Conservation (phyloP, 345 rosid species). For the Pistacia vera region DNA sequence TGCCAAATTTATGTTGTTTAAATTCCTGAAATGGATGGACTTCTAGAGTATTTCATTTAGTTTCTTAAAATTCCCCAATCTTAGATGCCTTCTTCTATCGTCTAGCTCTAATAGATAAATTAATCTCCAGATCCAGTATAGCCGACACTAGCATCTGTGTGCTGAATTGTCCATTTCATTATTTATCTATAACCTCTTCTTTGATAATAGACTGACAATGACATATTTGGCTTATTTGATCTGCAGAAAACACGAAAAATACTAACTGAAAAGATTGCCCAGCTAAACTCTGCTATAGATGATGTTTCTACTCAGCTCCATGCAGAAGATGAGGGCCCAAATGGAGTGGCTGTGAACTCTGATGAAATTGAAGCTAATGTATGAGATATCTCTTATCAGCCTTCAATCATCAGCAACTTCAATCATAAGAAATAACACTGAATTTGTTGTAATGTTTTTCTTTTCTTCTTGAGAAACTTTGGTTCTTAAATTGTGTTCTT, state of each 20-base stretch:
- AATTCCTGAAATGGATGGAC: conserved; percentile 1
- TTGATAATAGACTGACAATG: neutral
- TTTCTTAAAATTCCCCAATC: neutral
- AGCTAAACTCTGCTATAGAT: conserved; percentile 85
- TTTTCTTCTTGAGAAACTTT: neutral
- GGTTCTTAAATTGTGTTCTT: conserved; percentile 1
- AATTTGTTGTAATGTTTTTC: conserved; percentile 17
- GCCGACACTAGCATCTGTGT: neutral
- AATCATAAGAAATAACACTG: conserved; percentile 27
- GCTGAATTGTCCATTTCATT: neutral
- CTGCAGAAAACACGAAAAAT: conserved; percentile 79
- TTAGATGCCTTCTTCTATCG: neutral
- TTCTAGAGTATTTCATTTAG: neutral
- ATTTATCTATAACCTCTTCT: neutral
- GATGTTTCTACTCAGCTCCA: conserved; percentile 78
- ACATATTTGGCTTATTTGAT: conserved; percentile 16
- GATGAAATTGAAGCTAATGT: conserved; percentile 67
- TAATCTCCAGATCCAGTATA: neutral
- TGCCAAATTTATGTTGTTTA: neutral
- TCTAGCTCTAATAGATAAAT: neutral
- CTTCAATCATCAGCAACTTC: conserved; percentile 2
- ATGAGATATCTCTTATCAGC: conserved; percentile 28
- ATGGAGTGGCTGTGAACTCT: conserved; percentile 52
- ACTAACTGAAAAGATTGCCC: conserved; percentile 79
- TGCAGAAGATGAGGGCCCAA: conserved; percentile 63